Conservation (phyloP, 768 basidiomycete species). For the Psilocybe cyanescens region DNA sequence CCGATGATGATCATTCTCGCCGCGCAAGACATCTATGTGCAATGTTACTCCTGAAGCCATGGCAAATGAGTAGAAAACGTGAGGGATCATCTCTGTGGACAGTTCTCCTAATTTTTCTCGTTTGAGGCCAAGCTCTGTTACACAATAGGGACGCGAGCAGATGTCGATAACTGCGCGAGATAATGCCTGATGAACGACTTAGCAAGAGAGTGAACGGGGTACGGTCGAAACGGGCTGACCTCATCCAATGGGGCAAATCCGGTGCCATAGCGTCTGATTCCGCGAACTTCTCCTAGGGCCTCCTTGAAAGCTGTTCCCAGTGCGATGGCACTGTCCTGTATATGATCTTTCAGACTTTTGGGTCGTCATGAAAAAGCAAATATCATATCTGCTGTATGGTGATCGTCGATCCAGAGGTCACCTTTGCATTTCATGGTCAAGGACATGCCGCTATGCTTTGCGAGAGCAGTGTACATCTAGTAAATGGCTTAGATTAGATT, state of each 20-base stretch:
- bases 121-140: constrained; percentile 85
- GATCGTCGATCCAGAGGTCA: constrained; percentile 97
- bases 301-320: constrained; percentile 91
- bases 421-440: constrained; percentile 90
- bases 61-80: constrained; percentile 98
- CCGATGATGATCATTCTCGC: constrained; percentile 98
- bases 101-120: constrained; percentile 94
- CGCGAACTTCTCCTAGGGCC: constrained; percentile 92
- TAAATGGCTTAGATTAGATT: constrained; percentile 12
- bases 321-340: constrained; percentile 90
- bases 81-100: constrained; percentile 97
- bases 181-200: constrained; percentile 64
- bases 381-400: constrained; percentile 96
- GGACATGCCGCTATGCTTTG: constrained; percentile 96
- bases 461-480: constrained; percentile 97
- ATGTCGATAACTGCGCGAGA: constrained; percentile 98
- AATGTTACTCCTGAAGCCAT: constrained; percentile 93
- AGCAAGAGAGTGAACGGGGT: constrained; percentile 1
- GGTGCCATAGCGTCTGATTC: constrained; percentile 94
- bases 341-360: constrained; percentile 23
- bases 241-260: constrained; percentile 98
- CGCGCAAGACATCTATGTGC: constrained; percentile 92
- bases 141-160: constrained; percentile 95
- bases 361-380: neutral
- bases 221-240: constrained; percentile 45